Evolutionary conservation across 2,329 filamentous ascomycete species (phyloP).

Genomic region (Pseudogymnoascus destructans): DNA sequence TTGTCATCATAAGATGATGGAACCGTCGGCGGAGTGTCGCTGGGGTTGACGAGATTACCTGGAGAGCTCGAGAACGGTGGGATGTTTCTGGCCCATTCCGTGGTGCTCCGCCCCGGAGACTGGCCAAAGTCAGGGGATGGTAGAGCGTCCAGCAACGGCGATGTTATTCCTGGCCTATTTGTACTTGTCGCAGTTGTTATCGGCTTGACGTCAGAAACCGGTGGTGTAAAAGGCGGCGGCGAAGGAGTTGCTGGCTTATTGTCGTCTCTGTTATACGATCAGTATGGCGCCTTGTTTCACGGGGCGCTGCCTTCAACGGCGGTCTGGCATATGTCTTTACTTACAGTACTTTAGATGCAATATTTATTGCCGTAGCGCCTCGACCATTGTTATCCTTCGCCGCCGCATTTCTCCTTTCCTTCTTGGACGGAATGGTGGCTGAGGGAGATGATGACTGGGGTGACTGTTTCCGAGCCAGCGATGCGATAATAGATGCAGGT

Average conservation of each 20-base stretch:
- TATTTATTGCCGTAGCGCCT: conserved; percentile 24
- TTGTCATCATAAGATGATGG: conserved; percentile 26
- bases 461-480: conserved; percentile 18
- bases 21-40: conserved; percentile 31
- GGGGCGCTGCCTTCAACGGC: background rate
- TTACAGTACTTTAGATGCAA: conserved; percentile 23
- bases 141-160: conserved; percentile 23
- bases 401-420: conserved; percentile 26
- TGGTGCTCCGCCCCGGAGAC: conserved; percentile 22
- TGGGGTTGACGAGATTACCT: conserved; percentile 31
- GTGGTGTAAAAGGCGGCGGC: conserved; percentile 14
- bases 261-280: conserved; percentile 15
- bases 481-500: conserved; percentile 16
- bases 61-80: conserved; percentile 30
- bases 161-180: conserved; percentile 18
- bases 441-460: conserved; percentile 19
- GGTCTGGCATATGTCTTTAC: conserved; percentile 11
- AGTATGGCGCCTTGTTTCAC: conserved; percentile 11
- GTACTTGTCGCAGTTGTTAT: conserved; percentile 16
- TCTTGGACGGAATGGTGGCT: conserved; percentile 22
- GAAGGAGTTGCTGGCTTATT: conserved; percentile 13
- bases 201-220: conserved; percentile 22
- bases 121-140: conserved; percentile 21
- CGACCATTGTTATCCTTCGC: conserved; percentile 22
- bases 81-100: conserved; percentile 34